Conservation (phyloP, 2,329 filamentous ascomycete genomes). For the Aureobasidium sp. region DNA sequence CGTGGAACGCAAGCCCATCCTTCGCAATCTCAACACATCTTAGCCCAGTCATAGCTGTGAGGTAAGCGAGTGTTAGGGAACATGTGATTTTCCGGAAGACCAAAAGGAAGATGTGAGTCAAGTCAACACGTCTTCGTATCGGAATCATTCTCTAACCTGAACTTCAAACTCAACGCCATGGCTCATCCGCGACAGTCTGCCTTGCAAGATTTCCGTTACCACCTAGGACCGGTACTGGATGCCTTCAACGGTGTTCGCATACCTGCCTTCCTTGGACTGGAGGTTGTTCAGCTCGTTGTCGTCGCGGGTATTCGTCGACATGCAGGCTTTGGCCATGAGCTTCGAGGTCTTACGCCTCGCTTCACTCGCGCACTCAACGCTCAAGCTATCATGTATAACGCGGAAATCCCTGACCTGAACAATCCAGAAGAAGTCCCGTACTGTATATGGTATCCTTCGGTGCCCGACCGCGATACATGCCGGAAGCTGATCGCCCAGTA, state of each 20-base stretch:
- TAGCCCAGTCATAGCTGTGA: background rate
- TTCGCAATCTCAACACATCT: no score
- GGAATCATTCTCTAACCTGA: background rate
- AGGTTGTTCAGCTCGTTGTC: constrained; percentile 2
- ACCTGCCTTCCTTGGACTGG: background rate
- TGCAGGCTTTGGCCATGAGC: constrained; percentile 14
- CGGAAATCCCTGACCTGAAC: constrained; percentile 23
- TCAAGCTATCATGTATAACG: constrained; percentile 29
- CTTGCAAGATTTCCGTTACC: constrained; percentile 10
- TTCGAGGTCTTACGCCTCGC: constrained; percentile 9
- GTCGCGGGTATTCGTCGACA: constrained; percentile 16
- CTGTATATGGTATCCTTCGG: constrained; percentile 36
- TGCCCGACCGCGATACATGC: constrained; percentile 30
- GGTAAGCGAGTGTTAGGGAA: background rate
- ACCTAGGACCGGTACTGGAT: background rate
- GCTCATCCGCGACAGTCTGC: constrained; percentile 7
- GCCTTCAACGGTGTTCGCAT: constrained; percentile 1
- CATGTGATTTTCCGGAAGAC: background rate
- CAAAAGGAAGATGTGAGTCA: background rate
- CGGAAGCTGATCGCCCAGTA: constrained; percentile 24
- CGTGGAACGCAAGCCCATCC: no score
- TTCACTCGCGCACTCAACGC: constrained; percentile 25
- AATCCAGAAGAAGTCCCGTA: constrained; percentile 26
- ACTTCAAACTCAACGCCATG: constrained; percentile 3
- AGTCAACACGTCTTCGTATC: background rate